Base-by-base conservation (phyloP, 371 early-diverging fungal species). In the Saksenaea vasiformis region DNA sequence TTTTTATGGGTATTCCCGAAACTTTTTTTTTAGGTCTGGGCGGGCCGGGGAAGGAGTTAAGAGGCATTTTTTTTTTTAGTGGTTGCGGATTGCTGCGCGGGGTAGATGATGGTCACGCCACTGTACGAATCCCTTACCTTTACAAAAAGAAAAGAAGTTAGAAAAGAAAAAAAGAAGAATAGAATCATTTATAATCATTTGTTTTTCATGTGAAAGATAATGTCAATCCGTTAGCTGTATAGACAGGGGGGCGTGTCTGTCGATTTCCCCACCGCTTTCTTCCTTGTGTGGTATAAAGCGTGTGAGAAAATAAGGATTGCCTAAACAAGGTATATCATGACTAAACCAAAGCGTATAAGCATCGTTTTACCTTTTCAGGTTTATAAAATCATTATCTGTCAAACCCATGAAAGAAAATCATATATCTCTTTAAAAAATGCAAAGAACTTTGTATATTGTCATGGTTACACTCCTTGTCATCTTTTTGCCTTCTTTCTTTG, bases 21-120 rank as follows among this genome's bases (percentile, higher is more conserved):
- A 14, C 37, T 41, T 57, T 38, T 57, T 57, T 57, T 37, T 31
- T 28, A 15, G 58, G 58, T 38, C 39, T 57, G 58, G 41, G 36
- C 58, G 58, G 58, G 58, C 41, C 58, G 19, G 39, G 58, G 58
- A 22, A 22, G 19, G 14, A 5, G 43, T 17, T 47, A 47, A 17
- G 10, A 47, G 10, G 10, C 51, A 10, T 47, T 22, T 47, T 22
- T 19, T 58, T 58, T 58, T 41, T 15, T 31, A 31, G 31, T 31
- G n/a, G 31, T 31, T 7, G 31, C 31, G 31, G 31, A n/a, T n/a
- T 31, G 31, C 31, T 31, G 31, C 31, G 31, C 31, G 31, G 31
- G 31, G 31, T 31, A 31, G 31, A 7, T 7, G 31, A 31, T 31
- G 31, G 31, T 31, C 31, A 31, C 31, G 31, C 31, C 31, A 31